Base-by-base conservation (phyloP, 2,329 filamentous ascomycete species). In the Aureobasidium sp. region DNA sequence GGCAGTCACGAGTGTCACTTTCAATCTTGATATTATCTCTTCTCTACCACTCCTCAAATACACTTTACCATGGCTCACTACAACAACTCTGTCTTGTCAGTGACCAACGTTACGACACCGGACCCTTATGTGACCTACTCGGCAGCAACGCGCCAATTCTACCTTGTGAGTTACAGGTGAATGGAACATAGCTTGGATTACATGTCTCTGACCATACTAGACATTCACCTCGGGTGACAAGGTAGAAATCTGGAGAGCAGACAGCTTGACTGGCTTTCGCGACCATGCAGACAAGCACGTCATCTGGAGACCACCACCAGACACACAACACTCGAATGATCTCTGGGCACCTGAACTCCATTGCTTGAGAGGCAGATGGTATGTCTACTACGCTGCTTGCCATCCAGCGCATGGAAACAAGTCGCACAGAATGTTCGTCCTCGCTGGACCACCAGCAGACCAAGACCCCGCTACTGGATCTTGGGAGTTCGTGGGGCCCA, bases 291-390 rank as follows among this genome's bases (percentile, higher is more conserved):
- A 74, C 10, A 81, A 79, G 67, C 76, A 77, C 33, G 74, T 78
- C 8, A 75, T 83, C 13, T 74, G 77, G 77, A 77, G 78, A 25
- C 81, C 84, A 38, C 74, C 80, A 0, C 79, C 79, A 16, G 74
- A 80, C 66, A 78, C 77, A 13, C 73, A 76, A 23, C 82, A 81
- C 77, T 80, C 78, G 10, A 80, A 75, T 47, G 80, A 79, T 68
- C 76, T 88, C 38, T 88, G 86, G 86, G 86, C 86, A 0, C 86
- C 86, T 0, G 86, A 88, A 75, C 77, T 88, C 0, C 86, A 88
- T 71, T 74, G 74, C 55, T 76, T 88, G 31, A 74, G 81, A 43
- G 82, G 81, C 0, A 79, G 79, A 27, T 88, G 86, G 86, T 88
- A 86, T 72, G 78, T 87, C 67, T 87, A 87, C 73, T 84, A 78